phyloP scores from a whole-genome alignment of 495 filamentous ascomycete species.

The Penicillium desertorum region DNA sequence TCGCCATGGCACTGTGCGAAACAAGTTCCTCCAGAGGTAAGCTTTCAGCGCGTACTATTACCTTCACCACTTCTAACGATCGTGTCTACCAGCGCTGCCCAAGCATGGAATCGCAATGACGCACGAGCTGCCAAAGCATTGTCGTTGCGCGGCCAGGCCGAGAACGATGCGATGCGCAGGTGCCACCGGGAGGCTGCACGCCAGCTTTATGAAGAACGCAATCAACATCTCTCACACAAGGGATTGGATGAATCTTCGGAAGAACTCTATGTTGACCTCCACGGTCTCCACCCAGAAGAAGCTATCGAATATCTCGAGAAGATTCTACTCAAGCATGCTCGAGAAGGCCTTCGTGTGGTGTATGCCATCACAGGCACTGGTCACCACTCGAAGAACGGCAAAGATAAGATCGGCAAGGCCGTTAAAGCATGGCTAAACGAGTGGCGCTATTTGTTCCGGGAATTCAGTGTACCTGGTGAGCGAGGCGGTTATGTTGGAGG shows the following conservation, averaged over 20 bases:
- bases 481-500: conserved; percentile 77
- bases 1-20: conserved; percentile 90
- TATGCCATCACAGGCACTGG: conserved; percentile 97
- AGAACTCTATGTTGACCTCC: conserved; percentile 92
- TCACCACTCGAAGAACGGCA: conserved; percentile 97
- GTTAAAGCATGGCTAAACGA: conserved; percentile 89
- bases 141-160: conserved; percentile 88
- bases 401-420: conserved; percentile 97
- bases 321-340: conserved; percentile 74
- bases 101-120: conserved; percentile 99
- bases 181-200: conserved; percentile 93
- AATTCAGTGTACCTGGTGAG: conserved; percentile 94
- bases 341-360: conserved; percentile 67
- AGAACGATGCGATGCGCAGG: conserved; percentile 96
- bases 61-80: conserved; percentile 30
- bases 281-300: conserved; percentile 96
- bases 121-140: conserved; percentile 94
- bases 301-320: conserved; percentile 91
- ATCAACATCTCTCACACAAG: conserved; percentile 59
- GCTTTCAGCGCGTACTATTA: conserved; percentile 8
- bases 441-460: conserved; percentile 92
- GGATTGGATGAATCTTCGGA: conserved; percentile 46
- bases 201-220: conserved; percentile 90
- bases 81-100: conserved; percentile 69
- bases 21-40: conserved; percentile 96